Evolutionary conservation across 257 asterid species (phyloP), one percentile per base, ranked within the genome.

Genomic region (Salvia miltiorrhiza): DNA sequence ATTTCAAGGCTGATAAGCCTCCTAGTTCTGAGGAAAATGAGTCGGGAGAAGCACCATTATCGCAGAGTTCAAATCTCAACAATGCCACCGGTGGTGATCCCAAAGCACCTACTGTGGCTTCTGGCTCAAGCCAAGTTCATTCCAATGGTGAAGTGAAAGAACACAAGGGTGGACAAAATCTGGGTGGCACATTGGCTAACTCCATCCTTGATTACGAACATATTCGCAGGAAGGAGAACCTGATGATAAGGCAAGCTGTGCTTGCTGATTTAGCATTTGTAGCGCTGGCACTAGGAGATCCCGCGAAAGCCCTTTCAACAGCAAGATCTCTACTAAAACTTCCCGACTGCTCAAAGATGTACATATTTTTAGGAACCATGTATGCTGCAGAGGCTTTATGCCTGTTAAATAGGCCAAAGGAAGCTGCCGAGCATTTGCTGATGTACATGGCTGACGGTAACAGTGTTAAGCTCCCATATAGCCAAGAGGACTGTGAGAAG

Each of bases 341-440:
- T 58, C 77, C 82, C 0, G 87, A 80, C n/a, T 84, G 90, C 72
- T 83, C 87, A 23, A 83, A 73, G 65, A 82, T 86, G 64, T 83
- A 89, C 64, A 16, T 77, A 17, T 92, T 87, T 45, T 63, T 89
- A 28, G 96, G 95, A 10, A 82, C 78, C 21, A 54, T 82, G 77
- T 89, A 89, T 55, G 94, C 87, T 19, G 90, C 96, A 3, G 98
- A 92, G 74, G 96, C 98, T 63, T 63, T 92, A 52, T 92, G 96
- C 82, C 32, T 80, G 78, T 78, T 92, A 32, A 89, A 88, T 78
- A 81, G 73, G 80, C 85, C 89, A 1, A 75, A 73, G 74, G 96
- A 92, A 77, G 98, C 98, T 63, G 87, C 89, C 26, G 96, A 84
- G 47, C 78, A 79, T 76, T 73, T 92, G 81, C 73, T 44, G 66